Evolutionary conservation across 2,329 filamentous ascomycete genomes (phyloP), one percentile per base, ranked within the genome.

Genomic region (Aureobasidium sp.): DNA sequence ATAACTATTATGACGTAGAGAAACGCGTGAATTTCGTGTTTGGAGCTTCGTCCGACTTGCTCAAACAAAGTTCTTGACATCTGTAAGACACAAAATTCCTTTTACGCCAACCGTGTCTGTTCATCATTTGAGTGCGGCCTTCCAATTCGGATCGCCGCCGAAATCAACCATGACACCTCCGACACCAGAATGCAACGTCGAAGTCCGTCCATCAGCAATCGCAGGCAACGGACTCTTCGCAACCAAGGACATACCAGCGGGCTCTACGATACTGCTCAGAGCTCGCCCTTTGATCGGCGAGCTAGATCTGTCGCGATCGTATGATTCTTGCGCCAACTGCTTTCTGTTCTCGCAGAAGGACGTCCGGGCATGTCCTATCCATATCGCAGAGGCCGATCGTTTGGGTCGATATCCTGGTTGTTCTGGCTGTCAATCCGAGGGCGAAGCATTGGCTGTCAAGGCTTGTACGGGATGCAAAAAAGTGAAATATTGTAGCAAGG

Each of bases 401-500:
- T 27, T 22, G 15, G 25, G n/a, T 31, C n/a, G 20, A 3, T 37
- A 51, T 47, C 20, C 25, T 34, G 45, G 20, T 17, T 41, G 57
- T 27, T 11, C 17, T 51, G 25, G 44, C 2, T 59, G 55, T 37
- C 11, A 27, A 15, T 5, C 6, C 20, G 64, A 63, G 15, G 63
- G 62, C 20, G 61, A 64, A 45, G 64, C 70, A n/a, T 61, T 57
- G 5, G 67, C 64, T 2, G 73, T 86, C n/a, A 81, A 80, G 62
- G 77, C 76, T 27, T 87, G 85, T 68, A 79, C 79, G 3, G 82
- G 81, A 8, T 87, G 85, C 68, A 79, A 78, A 62, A 74, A 79
- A 36, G 79, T 85, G 2, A 80, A 76, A 65, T 87, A 87, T 69
- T 87, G 85, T 70, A 78, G 79, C 65, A 83, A 80, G 76, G 83